Percentiles rank a stretch among this genome's conserved stretches.
Conservation (phyloP, 345 rosid genomes). For the Hevea brasiliensis region DNA sequence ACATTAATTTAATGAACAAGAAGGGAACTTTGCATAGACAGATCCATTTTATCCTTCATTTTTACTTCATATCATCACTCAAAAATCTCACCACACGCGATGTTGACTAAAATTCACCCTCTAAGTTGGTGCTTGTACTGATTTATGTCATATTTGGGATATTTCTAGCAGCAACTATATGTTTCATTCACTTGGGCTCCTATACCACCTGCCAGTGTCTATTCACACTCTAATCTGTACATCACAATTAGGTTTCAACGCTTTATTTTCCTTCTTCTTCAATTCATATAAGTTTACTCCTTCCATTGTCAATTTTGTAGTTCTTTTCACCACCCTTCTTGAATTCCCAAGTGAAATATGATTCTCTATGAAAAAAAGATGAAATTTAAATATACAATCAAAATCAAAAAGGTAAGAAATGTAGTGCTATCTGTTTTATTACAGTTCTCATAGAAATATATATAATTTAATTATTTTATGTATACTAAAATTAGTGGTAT, state of each 20-base stretch:
- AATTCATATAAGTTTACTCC: constrained; percentile 32
- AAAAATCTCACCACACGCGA: not conserved
- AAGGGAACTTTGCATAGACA: no score
- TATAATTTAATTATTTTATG: no score
- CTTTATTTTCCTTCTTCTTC: constrained; percentile 40
- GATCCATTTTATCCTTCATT: constrained; percentile 28
- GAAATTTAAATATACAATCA: no score
- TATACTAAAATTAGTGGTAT: no score
- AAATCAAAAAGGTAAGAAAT: no score
- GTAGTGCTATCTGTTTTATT: no score
- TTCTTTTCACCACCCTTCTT: constrained; percentile 18
- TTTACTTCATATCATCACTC: constrained; percentile 14
- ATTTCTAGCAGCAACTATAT: constrained; percentile 22
- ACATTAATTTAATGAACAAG: no score
- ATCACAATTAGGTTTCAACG: constrained; percentile 48
- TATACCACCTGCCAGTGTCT: constrained; percentile 36
- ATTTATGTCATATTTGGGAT: constrained; percentile 31
- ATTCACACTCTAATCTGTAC: constrained; percentile 40
- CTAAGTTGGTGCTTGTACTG: not conserved
- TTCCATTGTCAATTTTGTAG: constrained; percentile 6
- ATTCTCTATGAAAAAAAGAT: no score
- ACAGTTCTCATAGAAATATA: no score
- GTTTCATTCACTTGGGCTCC: constrained; percentile 24
- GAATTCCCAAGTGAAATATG: constrained; percentile 1
- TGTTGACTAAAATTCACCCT: not conserved